These are phyloP conservation scores for Malassezia sympodialis DNA, from an alignment of 1,284 basidiomycete species.

Conservation along the genomic window DNA sequence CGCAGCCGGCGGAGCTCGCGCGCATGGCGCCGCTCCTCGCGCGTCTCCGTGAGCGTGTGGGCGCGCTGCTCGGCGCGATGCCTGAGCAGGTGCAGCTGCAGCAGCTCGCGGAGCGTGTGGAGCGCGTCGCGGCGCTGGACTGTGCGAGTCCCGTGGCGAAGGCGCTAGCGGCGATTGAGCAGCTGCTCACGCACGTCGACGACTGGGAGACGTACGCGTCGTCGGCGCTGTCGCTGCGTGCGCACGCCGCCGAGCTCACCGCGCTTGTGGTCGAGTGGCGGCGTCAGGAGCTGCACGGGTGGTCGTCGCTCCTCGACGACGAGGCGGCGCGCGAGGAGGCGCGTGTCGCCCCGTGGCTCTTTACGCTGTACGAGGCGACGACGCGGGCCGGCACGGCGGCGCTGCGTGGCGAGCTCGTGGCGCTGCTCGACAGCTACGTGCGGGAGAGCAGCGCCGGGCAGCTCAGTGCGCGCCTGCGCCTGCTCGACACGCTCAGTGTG, in stretches of 20 bases:
- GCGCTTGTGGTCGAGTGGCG: constrained; percentile 80
- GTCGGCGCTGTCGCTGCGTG: constrained; percentile 66
- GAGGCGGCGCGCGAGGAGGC: constrained; percentile 24
- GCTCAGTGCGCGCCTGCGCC: constrained; percentile 60
- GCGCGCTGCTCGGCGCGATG: constrained; percentile 64
- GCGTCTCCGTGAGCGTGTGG: constrained; percentile 24
- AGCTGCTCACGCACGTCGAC: constrained; percentile 73
- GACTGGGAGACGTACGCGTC: constrained; percentile 97
- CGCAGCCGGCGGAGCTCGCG: constrained; percentile 24
- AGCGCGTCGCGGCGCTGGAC: constrained; percentile 59
- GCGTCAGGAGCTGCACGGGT: constrained; percentile 74
- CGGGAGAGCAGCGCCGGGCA: constrained; percentile 71
- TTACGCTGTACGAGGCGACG: constrained; percentile 75
- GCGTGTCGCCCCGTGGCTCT: constrained; percentile 75
- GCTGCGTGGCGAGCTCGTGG: constrained; percentile 62
- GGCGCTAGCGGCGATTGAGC: constrained; percentile 73
- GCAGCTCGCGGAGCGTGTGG: constrained; percentile 68
- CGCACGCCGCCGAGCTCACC: constrained; percentile 61
- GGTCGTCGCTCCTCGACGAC: constrained; percentile 66
- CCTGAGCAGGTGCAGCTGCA: constrained; percentile 94
- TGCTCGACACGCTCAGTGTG: constrained; percentile 62
- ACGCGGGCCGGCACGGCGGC: constrained; percentile 49
- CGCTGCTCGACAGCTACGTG: constrained; percentile 73
- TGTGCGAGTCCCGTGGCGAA: constrained; percentile 69
- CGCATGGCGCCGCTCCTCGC: constrained; percentile 29